These are phyloP conservation scores for Xylariales sp. DNA, from an alignment of 2,329 filamentous ascomycete genomes.

Conservation along the genomic window DNA sequence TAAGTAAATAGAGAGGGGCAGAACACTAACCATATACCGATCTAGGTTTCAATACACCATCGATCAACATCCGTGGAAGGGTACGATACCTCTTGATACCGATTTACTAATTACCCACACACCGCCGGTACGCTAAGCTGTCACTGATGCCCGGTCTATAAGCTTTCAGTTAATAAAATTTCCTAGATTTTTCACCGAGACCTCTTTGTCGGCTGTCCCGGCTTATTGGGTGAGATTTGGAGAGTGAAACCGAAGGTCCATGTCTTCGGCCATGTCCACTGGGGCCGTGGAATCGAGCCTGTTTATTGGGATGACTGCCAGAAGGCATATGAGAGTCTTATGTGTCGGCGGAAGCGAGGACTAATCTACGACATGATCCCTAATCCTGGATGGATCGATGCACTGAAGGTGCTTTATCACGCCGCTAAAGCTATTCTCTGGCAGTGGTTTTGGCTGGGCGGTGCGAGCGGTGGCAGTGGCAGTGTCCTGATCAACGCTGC, in stretches of 20 bases:
- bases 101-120: constrained; percentile 86
- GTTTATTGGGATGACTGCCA: constrained; percentile 82
- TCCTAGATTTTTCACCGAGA: constrained; percentile 73
- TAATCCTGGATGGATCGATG: constrained; percentile 59
- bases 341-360: constrained; percentile 57
- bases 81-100: constrained; percentile 75
- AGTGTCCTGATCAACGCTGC: constrained; percentile 68
- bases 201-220: constrained; percentile 75
- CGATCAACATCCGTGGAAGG: constrained; percentile 75
- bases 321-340: constrained; percentile 74
- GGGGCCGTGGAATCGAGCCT: constrained; percentile 74
- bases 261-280: constrained; percentile 88
- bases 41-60: constrained; percentile 77
- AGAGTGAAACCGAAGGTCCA: constrained; percentile 79
- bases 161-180: constrained; percentile 7
- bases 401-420: constrained; percentile 57
- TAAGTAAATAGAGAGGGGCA: neutral
- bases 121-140: constrained; percentile 68
- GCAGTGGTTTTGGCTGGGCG: constrained; percentile 68
- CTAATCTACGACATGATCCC: constrained; percentile 61
- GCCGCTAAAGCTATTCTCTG: constrained; percentile 62
- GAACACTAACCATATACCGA: constrained; percentile 16
- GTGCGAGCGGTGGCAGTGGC: constrained; percentile 61
- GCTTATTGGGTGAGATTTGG: constrained; percentile 78
- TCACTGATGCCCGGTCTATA: neutral